Evolutionary conservation across 108 stramenopile species (phyloP).

Genomic region (Mayamaea pseudoterrestris): DNA sequence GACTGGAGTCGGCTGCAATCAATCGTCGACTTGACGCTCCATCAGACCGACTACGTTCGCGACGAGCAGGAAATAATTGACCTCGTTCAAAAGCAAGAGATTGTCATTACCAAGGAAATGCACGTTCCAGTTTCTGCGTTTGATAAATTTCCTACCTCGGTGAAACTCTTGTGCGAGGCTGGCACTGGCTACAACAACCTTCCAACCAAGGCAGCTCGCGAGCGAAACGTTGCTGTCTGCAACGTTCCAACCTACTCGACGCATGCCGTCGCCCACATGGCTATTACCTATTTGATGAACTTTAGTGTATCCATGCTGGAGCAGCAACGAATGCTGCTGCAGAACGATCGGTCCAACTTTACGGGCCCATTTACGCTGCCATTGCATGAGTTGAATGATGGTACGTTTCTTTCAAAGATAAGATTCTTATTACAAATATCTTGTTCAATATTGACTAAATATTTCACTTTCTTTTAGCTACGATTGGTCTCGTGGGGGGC

Average conservation of each 20-base stretch:
- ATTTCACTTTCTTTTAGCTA: too few relatives aligned
- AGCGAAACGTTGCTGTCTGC: conserved; percentile 37
- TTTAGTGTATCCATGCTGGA: conserved; percentile 65
- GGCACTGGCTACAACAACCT: conserved; percentile 89
- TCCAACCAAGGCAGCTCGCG: conserved; percentile 34
- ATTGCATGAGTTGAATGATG: conserved; percentile 56
- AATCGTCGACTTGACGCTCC: conserved; percentile 34
- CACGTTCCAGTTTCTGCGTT: conserved; percentile 30
- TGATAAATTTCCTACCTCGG: conserved; percentile 38
- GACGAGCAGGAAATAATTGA: conserved; percentile 50
- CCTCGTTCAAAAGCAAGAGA: conserved; percentile 39
- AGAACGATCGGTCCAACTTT: conserved; percentile 54
- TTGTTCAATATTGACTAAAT: too few relatives aligned
- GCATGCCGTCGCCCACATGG: conserved; percentile 82
- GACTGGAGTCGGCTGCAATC: conserved; percentile 34
- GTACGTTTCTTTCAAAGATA: too few relatives aligned
- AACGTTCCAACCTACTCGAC: conserved; percentile 79
- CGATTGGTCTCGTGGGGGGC: conserved; percentile 79
- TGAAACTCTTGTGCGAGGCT: conserved; percentile 72
- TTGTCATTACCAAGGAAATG: conserved; percentile 84
- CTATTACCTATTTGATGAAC: conserved; percentile 78
- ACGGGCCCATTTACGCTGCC: conserved; percentile 60
- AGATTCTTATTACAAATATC: too few relatives aligned
- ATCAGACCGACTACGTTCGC: conserved; percentile 39
- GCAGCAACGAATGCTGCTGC: conserved; percentile 53